phyloP scores from a whole-genome alignment of 495 filamentous ascomycete genomes.

The Penicillium verhagenii region DNA sequence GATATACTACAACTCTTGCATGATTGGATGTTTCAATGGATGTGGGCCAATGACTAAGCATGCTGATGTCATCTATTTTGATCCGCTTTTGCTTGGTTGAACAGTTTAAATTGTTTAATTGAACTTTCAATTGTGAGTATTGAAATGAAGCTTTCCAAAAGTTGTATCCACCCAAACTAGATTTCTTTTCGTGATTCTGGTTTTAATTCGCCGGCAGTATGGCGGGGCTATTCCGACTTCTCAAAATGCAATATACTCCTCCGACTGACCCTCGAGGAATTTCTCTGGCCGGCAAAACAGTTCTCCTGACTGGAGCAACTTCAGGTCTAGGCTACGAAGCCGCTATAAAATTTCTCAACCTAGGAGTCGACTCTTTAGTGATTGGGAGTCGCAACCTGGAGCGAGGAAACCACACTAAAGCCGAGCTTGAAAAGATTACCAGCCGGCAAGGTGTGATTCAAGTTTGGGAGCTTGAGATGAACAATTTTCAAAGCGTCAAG shows the following conservation, averaged over 20 bases:
- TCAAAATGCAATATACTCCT: slow-evolving; percentile 37
- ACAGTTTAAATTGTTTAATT: too few relatives aligned
- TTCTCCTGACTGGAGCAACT: slow-evolving; percentile 58
- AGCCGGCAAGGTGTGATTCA: slow-evolving; percentile 40
- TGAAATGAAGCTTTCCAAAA: not conserved
- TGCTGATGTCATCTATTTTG: slow-evolving; percentile 7
- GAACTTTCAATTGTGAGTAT: too few relatives aligned
- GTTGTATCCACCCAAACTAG: not conserved
- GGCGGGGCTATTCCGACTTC: slow-evolving; percentile 38
- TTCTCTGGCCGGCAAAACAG: slow-evolving; percentile 48
- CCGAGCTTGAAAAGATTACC: slow-evolving; percentile 46
- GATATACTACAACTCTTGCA: too few relatives aligned
- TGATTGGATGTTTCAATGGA: not conserved
- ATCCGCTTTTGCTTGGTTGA: too few relatives aligned
- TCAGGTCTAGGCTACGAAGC: slow-evolving; percentile 51
- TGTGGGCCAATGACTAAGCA: not conserved
- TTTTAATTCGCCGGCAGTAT: slow-evolving; percentile 21
- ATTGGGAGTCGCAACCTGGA: slow-evolving; percentile 42
- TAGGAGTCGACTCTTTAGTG: slow-evolving; percentile 41
- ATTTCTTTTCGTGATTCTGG: not conserved
- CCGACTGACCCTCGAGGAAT: slow-evolving; percentile 35
- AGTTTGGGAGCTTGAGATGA: slow-evolving; percentile 57
- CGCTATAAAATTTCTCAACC: slow-evolving; percentile 44
- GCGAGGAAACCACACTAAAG: slow-evolving; percentile 46
- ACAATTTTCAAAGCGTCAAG: slow-evolving; percentile 47